phyloP scores from a whole-genome alignment of 768 basidiomycete genomes.

The Gloeostereum incarnatum region DNA sequence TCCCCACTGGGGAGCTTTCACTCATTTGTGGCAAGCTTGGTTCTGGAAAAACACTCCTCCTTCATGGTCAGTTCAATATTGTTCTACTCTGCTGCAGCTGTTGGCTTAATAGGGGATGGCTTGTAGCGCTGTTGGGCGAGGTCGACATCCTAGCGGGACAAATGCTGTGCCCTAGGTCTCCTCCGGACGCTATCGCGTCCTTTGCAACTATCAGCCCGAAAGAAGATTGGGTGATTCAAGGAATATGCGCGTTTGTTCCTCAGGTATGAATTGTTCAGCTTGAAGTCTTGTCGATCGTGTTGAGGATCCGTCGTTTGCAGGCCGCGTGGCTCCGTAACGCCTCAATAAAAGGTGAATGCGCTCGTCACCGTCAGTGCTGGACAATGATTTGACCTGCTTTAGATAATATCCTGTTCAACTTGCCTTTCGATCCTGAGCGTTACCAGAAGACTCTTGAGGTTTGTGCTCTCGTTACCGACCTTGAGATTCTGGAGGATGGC shows the following conservation, averaged over 20 bases:
- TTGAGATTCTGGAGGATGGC: slow-evolving; percentile 80
- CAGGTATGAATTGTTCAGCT: slow-evolving; percentile 33
- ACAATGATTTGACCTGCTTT: not conserved
- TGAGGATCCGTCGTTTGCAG: slow-evolving; percentile 17
- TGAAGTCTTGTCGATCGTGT: slow-evolving; percentile 25
- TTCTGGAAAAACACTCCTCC: slow-evolving; percentile 81
- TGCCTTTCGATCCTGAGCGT: slow-evolving; percentile 64
- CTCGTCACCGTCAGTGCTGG: not conserved
- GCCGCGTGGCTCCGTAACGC: slow-evolving; percentile 67
- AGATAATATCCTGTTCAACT: slow-evolving; percentile 70
- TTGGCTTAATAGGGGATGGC: slow-evolving; percentile 4
- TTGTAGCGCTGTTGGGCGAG: slow-evolving; percentile 74
- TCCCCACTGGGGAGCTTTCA: slow-evolving; percentile 72
- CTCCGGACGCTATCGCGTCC: slow-evolving; percentile 65
- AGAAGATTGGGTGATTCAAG: slow-evolving; percentile 69
- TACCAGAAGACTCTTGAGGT: slow-evolving; percentile 75
- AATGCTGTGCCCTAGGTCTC: slow-evolving; percentile 74
- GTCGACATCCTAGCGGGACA: slow-evolving; percentile 80
- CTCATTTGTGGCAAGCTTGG: slow-evolving; percentile 90
- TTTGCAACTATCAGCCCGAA: slow-evolving; percentile 34
- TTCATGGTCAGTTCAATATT: slow-evolving; percentile 38
- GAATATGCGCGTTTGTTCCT: slow-evolving; percentile 83
- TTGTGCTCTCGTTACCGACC: slow-evolving; percentile 64
- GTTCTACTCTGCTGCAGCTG: not conserved
- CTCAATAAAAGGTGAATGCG: slow-evolving; percentile 40